Conservation (phyloP, 148 eudicot species). For the Diospyros lotus region DNA sequence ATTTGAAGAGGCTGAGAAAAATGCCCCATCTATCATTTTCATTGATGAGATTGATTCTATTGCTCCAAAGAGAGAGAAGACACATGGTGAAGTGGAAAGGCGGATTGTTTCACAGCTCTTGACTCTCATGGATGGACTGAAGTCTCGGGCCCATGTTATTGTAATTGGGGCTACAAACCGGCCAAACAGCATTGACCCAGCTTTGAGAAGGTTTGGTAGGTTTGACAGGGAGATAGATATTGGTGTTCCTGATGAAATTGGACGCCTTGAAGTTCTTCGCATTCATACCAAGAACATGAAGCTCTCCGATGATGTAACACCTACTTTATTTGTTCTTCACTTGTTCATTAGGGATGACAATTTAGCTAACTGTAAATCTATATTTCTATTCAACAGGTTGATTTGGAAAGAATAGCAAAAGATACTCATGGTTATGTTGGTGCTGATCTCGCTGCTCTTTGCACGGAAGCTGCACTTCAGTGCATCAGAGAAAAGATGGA, state of each 20-base stretch:
- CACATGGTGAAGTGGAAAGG: slow-evolving; percentile 45
- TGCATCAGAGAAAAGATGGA: slow-evolving; percentile 50
- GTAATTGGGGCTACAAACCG: slow-evolving; percentile 37
- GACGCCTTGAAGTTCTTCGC: slow-evolving; percentile 43
- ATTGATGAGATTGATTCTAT: slow-evolving; percentile 46
- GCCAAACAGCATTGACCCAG: slow-evolving; percentile 37
- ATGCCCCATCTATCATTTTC: slow-evolving; percentile 19
- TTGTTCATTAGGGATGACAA: background rate
- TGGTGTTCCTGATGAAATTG: slow-evolving; percentile 47
- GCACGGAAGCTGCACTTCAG: slow-evolving; percentile 48
- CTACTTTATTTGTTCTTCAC: background rate
- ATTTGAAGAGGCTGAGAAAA: slow-evolving; percentile 34
- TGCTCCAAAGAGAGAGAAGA: slow-evolving; percentile 48
- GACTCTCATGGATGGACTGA: slow-evolving; percentile 45
- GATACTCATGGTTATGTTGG: slow-evolving; percentile 47
- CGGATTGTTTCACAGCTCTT: slow-evolving; percentile 36
- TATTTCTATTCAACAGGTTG: slow-evolving; percentile 21
- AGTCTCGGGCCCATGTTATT: slow-evolving; percentile 34
- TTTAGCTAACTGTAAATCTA: background rate
- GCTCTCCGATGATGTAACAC: slow-evolving; percentile 32
- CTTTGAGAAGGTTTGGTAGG: slow-evolving; percentile 35
- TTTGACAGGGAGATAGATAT: slow-evolving; percentile 39
- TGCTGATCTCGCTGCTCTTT: slow-evolving; percentile 44
- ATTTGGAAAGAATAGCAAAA: slow-evolving; percentile 35
- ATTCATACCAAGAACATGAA: slow-evolving; percentile 51